Evolutionary conservation across 768 basidiomycete genomes (phyloP).

Genomic region (Lentinus tigrinus): DNA sequence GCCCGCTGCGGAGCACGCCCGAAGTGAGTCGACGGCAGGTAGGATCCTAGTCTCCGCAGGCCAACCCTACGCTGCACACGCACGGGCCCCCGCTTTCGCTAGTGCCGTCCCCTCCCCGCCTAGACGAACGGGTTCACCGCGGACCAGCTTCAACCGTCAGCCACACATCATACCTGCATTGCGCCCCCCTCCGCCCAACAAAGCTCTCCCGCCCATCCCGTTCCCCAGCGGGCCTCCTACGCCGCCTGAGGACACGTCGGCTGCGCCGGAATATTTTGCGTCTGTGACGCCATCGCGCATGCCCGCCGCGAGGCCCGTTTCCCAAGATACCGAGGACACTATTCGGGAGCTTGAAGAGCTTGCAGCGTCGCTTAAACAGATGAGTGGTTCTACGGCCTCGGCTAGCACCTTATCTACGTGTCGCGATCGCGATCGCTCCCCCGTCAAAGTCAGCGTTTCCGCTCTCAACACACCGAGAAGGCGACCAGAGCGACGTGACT

Average conservation of each 20-base stretch:
- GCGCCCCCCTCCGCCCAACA: constrained; percentile 4
- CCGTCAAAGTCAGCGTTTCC: background rate
- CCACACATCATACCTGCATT: background rate
- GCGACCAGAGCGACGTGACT: background rate
- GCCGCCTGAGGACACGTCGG: background rate
- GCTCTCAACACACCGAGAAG: background rate
- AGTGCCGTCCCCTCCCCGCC: background rate
- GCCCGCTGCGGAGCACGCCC: background rate
- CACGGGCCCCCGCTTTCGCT: no score
- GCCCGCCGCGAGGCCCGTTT: background rate
- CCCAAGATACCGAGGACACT: constrained; percentile 13
- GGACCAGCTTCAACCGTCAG: background rate
- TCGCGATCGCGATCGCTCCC: background rate
- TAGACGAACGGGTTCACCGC: background rate
- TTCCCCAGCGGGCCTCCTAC: constrained; percentile 2
- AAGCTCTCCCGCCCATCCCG: constrained; percentile 13
- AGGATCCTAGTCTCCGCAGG: background rate
- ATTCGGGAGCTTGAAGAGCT: constrained; percentile 19
- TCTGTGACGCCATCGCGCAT: background rate
- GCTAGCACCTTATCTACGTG: background rate
- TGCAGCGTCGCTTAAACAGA: constrained; percentile 15
- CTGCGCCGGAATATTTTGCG: background rate
- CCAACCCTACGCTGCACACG: background rate
- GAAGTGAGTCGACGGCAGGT: background rate
- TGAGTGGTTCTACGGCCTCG: background rate